phyloP scores from a whole-genome alignment of 1,284 basidiomycete genomes.

The Leccinum insolens region DNA sequence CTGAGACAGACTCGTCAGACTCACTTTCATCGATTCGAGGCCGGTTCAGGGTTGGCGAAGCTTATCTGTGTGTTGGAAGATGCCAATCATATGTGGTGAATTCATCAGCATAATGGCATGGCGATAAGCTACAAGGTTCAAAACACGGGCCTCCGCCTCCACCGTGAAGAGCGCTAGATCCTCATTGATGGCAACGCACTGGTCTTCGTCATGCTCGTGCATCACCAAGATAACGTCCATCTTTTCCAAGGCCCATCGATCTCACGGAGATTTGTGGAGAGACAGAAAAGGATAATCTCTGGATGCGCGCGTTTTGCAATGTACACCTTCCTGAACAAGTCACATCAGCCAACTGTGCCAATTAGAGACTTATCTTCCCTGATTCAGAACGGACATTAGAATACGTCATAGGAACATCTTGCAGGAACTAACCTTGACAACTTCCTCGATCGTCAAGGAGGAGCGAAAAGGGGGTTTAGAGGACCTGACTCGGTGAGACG shows the following conservation, averaged over 20 bases:
- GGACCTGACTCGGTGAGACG: too few species aligned
- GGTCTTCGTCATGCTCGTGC: background rate
- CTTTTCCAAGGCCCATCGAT: background rate
- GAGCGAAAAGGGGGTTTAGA: constrained; percentile 5
- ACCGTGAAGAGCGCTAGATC: background rate
- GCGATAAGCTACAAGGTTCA: background rate
- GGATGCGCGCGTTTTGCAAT: background rate
- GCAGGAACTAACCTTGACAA: too few species aligned
- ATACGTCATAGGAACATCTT: too few species aligned
- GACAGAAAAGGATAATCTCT: background rate
- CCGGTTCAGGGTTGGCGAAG: background rate
- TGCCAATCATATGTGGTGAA: background rate
- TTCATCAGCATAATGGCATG: background rate
- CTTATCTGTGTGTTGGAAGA: background rate
- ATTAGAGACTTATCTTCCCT: background rate
- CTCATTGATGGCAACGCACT: background rate
- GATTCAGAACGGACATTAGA: background rate
- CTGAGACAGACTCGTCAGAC: background rate
- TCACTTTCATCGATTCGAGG: background rate
- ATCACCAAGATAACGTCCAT: background rate
- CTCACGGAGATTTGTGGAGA: constrained; percentile 1
- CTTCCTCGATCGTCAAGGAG: too few species aligned
- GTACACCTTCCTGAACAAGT: background rate
- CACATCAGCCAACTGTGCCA: background rate
- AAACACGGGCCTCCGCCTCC: background rate